These are phyloP conservation scores for Phaeosphaeriaceae sp. DNA, from an alignment of 2,329 filamentous ascomycete genomes.

Conservation along the genomic window DNA sequence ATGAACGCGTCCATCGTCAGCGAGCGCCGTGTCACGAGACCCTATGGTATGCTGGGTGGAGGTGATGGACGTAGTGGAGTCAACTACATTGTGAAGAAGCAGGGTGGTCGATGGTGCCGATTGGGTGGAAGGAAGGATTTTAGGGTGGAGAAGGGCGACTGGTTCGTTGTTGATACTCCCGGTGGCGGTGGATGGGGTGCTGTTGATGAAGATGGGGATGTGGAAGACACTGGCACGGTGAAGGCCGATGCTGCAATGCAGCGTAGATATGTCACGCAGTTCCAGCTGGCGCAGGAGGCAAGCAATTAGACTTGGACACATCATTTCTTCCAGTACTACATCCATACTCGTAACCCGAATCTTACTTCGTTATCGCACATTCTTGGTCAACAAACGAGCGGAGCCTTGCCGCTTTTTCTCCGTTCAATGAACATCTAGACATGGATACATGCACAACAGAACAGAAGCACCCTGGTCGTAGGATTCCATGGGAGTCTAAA, in stretches of 20 bases:
- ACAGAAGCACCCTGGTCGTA: too few species aligned
- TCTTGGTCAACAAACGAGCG: too few species aligned
- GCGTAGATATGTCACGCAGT: constrained; percentile 21
- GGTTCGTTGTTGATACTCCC: constrained; percentile 22
- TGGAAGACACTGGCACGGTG: not conserved
- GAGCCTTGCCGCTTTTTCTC: too few species aligned
- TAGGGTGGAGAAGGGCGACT: constrained; percentile 14
- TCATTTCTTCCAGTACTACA: too few species aligned
- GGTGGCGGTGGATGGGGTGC: constrained; percentile 22
- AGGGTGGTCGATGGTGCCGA: constrained; percentile 17
- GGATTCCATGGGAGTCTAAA: too few species aligned
- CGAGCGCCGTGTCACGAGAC: constrained; percentile 40
- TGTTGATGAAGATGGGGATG: not conserved
- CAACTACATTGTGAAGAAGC: constrained; percentile 31
- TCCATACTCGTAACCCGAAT: too few species aligned
- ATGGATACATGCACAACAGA: too few species aligned
- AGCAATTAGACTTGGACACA: constrained; percentile 20
- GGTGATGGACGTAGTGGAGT: constrained; percentile 31
- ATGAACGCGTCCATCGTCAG: constrained; percentile 38
- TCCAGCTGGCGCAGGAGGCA: constrained; percentile 22
- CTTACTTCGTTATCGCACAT: too few species aligned
- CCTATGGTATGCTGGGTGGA: constrained; percentile 43
- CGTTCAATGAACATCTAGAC: too few species aligned
- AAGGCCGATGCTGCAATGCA: constrained; percentile 2
- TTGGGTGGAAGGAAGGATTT: constrained; percentile 17